A percentile compares a stretch with the other conserved stretches of the same genome.
phyloP scores from a whole-genome alignment of 176 grass and related monocot genomes.

The Triticum timopheevii region DNA sequence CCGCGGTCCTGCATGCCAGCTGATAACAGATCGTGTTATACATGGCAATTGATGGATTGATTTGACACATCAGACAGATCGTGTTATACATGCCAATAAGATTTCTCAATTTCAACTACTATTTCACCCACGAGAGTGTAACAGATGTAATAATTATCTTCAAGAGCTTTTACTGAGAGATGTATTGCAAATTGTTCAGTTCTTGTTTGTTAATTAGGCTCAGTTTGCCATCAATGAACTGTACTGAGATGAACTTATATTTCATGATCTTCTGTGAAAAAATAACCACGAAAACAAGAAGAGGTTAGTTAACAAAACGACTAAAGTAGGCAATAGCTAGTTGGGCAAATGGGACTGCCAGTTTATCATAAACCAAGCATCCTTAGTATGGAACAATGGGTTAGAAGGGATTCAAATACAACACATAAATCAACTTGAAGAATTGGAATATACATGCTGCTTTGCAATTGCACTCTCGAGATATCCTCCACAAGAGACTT shows the following conservation, averaged over 20 bases:
- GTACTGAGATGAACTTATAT: neutral
- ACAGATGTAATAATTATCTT: neutral
- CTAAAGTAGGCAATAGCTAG: neutral
- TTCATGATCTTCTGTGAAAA: neutral
- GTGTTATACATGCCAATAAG: conserved; percentile 13
- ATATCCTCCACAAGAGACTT: neutral
- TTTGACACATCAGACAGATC: neutral
- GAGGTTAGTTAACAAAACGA: neutral
- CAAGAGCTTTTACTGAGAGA: neutral
- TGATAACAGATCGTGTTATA: conserved; percentile 41
- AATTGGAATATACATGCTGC: neutral
- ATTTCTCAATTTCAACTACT: neutral
- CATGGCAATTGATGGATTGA: neutral
- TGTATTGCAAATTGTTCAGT: neutral
- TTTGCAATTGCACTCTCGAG: neutral
- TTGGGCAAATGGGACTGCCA: neutral
- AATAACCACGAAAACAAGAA: neutral
- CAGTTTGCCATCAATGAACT: neutral
- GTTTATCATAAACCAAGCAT: neutral
- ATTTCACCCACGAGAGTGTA: neutral
- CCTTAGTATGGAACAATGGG: neutral
- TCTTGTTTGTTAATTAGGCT: neutral
- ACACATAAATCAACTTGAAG: neutral
- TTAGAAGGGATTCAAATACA: neutral
- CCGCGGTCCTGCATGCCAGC: conserved; percentile 75